Evolutionary conservation across 306 rosid genomes (phyloP), one percentile per base, ranked within the genome.

Genomic region (Heteromeles arbutifolia): DNA sequence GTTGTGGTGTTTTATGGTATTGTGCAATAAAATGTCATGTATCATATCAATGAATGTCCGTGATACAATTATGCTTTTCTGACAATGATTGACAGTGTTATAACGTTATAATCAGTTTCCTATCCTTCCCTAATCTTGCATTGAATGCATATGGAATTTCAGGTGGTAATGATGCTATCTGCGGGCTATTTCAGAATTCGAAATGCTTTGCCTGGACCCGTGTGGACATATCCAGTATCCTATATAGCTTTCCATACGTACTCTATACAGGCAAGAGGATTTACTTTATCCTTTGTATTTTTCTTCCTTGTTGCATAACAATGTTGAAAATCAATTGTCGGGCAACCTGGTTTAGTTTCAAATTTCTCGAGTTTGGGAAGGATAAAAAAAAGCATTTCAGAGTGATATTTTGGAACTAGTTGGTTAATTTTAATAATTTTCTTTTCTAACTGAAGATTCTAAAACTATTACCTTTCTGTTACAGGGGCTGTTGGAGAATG

Each of bases 81-180:
- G 37, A 41, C 19, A 45, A 56, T 21, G 74, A 48, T 74, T 48
- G 52, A 2, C 17, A 11, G 25, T 24, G 41, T 5, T 45, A 26
- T 44, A 63, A 14, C 11, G 3, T 39, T n/a, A 11, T 45, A 31
- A n/a, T 59, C 9, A 29, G 9, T 34, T 67, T 58, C 31, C 41
- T 8, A 17, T 14, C 31, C 24, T 64, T 67, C 31, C 72, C 59
- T 45, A 72, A 73, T 61, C 80, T 82, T 70, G 84, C 74, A 3
- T 24, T 70, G 39, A 45, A 19, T 64, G 22, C 52, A 22, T 77
- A 26, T 78, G 75, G 61, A 45, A 44, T 83, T 87, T 84, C 93
- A 96, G 98, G 92, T 92, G 74, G 82, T 88, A 79, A 96, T 96
- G 99, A 96, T 96, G 97, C 97, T 96, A 71, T 86, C 98, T 0